These are phyloP conservation scores for Dactylonectria macrodidyma DNA, from an alignment of 2,329 filamentous ascomycete genomes.

Conservation along the genomic window DNA sequence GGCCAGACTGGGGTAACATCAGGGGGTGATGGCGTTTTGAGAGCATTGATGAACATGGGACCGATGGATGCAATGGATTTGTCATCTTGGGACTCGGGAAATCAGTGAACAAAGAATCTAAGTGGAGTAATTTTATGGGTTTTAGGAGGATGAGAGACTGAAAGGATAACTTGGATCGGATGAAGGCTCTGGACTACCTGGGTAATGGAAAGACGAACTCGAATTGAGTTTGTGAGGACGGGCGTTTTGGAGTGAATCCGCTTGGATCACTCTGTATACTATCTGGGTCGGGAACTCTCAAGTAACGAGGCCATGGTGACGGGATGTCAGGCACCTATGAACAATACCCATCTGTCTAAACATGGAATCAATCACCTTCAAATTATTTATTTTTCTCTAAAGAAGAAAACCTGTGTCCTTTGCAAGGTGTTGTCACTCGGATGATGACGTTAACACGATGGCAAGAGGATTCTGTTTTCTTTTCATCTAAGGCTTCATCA, in stretches of 20 bases:
- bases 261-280: constrained; percentile 34
- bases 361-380: constrained; percentile 38
- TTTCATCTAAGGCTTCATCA: no score
- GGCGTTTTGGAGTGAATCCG: constrained; percentile 36
- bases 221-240: constrained; percentile 16
- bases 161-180: constrained; percentile 4
- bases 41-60: constrained; percentile 71
- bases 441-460: no score
- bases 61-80: constrained; percentile 74
- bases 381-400: neutral
- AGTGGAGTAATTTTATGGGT: constrained; percentile 2
- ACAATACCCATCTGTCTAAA: constrained; percentile 38
- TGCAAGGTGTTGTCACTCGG: no score
- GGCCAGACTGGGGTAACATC: constrained; percentile 66
- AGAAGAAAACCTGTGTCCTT: neutral
- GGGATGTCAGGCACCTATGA: constrained; percentile 31
- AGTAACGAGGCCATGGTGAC: constrained; percentile 26
- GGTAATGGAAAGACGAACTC: constrained; percentile 26
- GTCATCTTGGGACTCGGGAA: constrained; percentile 61
- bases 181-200: constrained; percentile 13
- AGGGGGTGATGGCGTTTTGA: constrained; percentile 70
- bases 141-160: constrained; percentile 4
- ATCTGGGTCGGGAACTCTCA: constrained; percentile 34
- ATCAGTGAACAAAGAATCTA: constrained; percentile 42
- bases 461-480: no score